Conservation (phyloP, 2,329 filamentous ascomycete genomes). For the Calonectria pauciramosa region DNA sequence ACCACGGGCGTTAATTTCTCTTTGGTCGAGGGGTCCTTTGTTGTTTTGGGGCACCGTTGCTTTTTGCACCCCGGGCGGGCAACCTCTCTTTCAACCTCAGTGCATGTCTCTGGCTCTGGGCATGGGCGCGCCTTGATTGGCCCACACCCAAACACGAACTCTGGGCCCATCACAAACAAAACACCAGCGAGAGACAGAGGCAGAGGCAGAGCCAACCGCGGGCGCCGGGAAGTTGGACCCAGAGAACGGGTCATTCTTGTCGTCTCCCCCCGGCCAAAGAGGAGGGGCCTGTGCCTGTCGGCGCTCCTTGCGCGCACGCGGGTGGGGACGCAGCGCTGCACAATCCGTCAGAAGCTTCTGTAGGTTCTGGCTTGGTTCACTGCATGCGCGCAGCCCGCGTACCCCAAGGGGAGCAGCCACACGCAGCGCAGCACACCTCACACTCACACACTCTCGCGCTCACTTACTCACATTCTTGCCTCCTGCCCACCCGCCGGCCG, state of each 20-base stretch:
- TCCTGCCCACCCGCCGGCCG: neutral
- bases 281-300: neutral
- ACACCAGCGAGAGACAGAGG: neutral
- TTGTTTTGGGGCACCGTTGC: too few species aligned
- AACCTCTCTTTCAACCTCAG: neutral
- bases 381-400: neutral
- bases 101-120: neutral
- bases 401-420: neutral
- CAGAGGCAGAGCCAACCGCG: conserved; percentile 2
- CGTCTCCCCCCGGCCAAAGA: neutral
- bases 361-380: conserved; percentile 5
- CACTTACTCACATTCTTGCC: neutral
- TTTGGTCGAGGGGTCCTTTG: neutral
- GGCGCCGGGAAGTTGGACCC: neutral
- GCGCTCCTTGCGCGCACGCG: neutral
- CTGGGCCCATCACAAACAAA: neutral
- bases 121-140: neutral
- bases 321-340: neutral
- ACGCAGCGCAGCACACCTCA: too few species aligned
- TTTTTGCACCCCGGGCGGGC: neutral
- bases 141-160: conserved; percentile 1
- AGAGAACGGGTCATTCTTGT: neutral
- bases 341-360: neutral
- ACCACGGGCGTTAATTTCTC: neutral
- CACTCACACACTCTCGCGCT: neutral